phyloP scores from a whole-genome alignment of 1,284 basidiomycete species.

The Papiliotrema fonsecae region DNA sequence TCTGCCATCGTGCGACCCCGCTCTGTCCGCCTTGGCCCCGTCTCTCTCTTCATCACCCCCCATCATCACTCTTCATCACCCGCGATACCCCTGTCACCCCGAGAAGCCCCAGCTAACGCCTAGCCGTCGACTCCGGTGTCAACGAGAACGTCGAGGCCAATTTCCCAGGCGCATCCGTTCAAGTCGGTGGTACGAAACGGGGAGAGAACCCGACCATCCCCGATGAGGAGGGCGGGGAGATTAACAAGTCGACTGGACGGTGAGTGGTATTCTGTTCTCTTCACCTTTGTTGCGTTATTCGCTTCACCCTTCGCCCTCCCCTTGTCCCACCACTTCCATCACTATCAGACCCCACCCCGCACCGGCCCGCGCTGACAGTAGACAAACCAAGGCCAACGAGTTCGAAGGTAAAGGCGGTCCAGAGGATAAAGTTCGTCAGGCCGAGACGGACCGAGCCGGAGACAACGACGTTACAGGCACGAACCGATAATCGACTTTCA shows the following conservation, averaged over 20 bases:
- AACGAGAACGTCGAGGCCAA: slow-evolving; percentile 26
- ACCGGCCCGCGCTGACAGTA: background rate
- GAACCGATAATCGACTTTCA: background rate
- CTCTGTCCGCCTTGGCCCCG: background rate
- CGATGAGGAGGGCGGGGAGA: slow-evolving; percentile 26
- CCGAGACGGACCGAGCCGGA: slow-evolving; percentile 19
- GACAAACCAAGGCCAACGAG: slow-evolving; percentile 26
- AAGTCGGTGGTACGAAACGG: slow-evolving; percentile 25
- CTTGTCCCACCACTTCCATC: background rate
- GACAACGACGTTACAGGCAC: slow-evolving; percentile 24
- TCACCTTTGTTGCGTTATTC: too few species aligned
- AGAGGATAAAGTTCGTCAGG: slow-evolving; percentile 20
- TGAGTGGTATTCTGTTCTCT: slow-evolving; percentile 13
- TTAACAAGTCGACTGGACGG: slow-evolving; percentile 25
- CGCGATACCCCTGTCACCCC: too few species aligned
- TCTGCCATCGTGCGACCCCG: background rate
- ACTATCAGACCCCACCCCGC: background rate
- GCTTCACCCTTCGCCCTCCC: too few species aligned
- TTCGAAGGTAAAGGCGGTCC: slow-evolving; percentile 28
- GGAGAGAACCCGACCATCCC: slow-evolving; percentile 30
- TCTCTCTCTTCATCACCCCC: background rate
- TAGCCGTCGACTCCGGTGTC: slow-evolving; percentile 25
- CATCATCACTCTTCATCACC: too few species aligned
- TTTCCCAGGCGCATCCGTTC: slow-evolving; percentile 28
- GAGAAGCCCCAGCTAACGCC: background rate